phyloP scores from a whole-genome alignment of 148 eudicot species.

The Cornus kousa region DNA sequence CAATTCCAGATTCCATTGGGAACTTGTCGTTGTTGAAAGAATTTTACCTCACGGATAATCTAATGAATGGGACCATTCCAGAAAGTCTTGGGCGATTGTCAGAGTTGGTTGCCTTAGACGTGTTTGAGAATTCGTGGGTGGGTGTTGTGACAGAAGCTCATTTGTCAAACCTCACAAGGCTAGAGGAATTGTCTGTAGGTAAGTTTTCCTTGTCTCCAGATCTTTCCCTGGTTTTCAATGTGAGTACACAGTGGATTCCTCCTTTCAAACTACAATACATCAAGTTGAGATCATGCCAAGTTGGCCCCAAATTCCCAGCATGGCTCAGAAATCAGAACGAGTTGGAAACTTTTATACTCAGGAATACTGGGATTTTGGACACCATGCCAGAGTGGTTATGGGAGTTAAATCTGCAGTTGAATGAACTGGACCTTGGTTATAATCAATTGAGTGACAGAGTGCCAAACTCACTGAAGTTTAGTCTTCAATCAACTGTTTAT shows the following conservation, averaged over 20 bases:
- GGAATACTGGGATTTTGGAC: background rate
- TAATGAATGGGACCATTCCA: constrained; percentile 9
- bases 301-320: constrained; percentile 8
- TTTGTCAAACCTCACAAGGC: background rate
- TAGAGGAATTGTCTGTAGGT: constrained; percentile 3
- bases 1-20: constrained; percentile 9
- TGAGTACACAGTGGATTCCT: constrained; percentile 9
- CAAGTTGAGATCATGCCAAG: background rate
- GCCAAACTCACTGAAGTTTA: background rate
- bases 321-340: constrained; percentile 1
- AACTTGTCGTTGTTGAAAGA: constrained; percentile 8
- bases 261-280: background rate
- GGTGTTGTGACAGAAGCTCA: constrained; percentile 14
- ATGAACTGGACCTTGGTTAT: constrained; percentile 8
- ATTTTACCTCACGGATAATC: constrained; percentile 2
- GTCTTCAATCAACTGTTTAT: background rate
- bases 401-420: background rate
- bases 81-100: constrained; percentile 5
- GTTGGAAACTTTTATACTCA: background rate
- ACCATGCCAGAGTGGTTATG: constrained; percentile 11
- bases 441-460: constrained; percentile 8
- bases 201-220: background rate
- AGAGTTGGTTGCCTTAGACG: background rate
- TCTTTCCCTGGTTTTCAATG: constrained; percentile 13
- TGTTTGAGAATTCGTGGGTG: constrained; percentile 11